phyloP scores from a whole-genome alignment of 805 yeast genomes.

The Barnettozyma vustinii region DNA sequence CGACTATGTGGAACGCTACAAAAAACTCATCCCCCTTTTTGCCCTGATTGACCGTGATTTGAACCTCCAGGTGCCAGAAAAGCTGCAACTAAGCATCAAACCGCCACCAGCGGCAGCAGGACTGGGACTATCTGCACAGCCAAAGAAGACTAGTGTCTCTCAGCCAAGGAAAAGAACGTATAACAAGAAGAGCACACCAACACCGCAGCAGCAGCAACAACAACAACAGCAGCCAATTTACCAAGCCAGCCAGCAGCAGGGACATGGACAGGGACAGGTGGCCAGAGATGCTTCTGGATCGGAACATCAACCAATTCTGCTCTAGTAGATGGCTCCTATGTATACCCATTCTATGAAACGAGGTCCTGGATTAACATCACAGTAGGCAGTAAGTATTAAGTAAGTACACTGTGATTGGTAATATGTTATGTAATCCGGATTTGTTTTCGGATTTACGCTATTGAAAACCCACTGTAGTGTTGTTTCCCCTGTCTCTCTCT shows the following conservation, averaged over 20 bases:
- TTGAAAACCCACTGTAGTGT: too few relatives aligned
- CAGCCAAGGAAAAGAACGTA: slow-evolving; percentile 17
- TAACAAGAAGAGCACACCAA: slow-evolving; percentile 14
- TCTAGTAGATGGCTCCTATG: slow-evolving; percentile 3
- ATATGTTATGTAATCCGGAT: not conserved
- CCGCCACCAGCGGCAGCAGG: slow-evolving; percentile 22
- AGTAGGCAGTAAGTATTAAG: too few relatives aligned
- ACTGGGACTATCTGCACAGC: slow-evolving; percentile 1
- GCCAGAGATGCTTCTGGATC: slow-evolving; percentile 8
- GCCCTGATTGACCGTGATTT: slow-evolving; percentile 41
- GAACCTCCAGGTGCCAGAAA: slow-evolving; percentile 49
- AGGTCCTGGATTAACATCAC: not conserved
- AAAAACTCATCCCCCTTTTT: slow-evolving; percentile 40
- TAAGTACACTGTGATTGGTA: too few relatives aligned
- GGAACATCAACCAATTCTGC: slow-evolving; percentile 21
- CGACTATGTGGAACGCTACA: slow-evolving; percentile 42
- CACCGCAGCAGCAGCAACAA: not conserved
- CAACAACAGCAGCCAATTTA: not conserved
- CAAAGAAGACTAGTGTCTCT: not conserved
- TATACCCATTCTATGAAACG: not conserved
- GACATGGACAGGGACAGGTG: not conserved
- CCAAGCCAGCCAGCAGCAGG: not conserved
- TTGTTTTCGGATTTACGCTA: not conserved
- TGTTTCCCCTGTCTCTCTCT: too few relatives aligned
- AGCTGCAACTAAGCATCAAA: slow-evolving; percentile 71